Conservation (phyloP, 176 grass and related monocot genomes). For the Typha latifolia region DNA sequence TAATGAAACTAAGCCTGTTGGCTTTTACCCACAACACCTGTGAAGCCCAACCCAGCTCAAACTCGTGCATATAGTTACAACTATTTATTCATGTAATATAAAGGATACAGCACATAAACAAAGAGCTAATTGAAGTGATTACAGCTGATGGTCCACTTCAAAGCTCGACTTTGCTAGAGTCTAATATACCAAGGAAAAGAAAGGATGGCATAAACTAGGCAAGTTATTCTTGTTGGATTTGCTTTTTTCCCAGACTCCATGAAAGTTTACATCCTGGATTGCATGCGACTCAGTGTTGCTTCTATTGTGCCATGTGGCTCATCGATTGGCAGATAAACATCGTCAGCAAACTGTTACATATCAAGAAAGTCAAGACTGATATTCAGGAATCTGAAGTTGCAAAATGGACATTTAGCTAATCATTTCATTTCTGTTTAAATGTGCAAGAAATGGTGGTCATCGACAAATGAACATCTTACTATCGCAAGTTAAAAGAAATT, state of each 20-base stretch:
- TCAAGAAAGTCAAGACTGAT: neutral
- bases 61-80: too few relatives aligned
- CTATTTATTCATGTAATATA: too few relatives aligned
- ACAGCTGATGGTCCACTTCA: too few relatives aligned
- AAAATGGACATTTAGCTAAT: neutral
- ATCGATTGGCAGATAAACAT: constrained; percentile 83
- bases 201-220: too few relatives aligned
- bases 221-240: too few relatives aligned
- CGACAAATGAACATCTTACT: neutral
- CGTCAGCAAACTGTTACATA: constrained; percentile 65
- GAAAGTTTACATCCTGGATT: constrained; percentile 54
- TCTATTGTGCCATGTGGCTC: constrained; percentile 95
- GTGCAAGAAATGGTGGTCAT: neutral
- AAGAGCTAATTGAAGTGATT: too few relatives aligned
- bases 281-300: constrained; percentile 57
- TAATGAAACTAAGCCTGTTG: too few relatives aligned
- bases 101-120: too few relatives aligned
- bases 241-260: neutral
- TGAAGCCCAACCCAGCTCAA: too few relatives aligned
- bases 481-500: neutral
- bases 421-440: neutral
- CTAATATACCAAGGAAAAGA: too few relatives aligned
- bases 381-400: neutral
- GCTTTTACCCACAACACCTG: too few relatives aligned
- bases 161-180: too few relatives aligned